phyloP scores from a whole-genome alignment of 2,329 filamentous ascomycete genomes.

The Colletotrichum salicis region DNA sequence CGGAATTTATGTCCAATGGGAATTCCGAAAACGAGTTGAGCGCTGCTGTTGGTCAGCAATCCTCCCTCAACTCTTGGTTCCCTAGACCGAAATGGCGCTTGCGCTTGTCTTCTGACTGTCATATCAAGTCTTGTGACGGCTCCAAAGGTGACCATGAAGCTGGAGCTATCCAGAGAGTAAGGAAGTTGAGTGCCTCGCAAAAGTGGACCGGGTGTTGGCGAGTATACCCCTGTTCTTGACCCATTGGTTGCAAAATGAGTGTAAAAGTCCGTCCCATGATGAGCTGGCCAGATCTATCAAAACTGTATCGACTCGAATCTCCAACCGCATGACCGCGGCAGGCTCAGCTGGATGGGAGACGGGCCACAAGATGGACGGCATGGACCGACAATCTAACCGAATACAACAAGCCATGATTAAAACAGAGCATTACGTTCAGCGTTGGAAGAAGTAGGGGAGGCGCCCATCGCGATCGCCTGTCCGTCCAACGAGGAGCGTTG shows the following conservation, averaged over 20 bases:
- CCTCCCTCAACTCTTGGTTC: background rate
- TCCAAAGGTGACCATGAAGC: background rate
- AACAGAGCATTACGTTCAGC: background rate
- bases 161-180: background rate
- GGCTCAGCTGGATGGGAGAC: constrained; percentile 10
- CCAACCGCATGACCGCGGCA: constrained; percentile 17
- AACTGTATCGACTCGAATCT: constrained; percentile 22
- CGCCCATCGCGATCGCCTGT: constrained; percentile 8
- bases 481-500: background rate
- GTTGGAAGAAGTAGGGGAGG: background rate
- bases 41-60: constrained; percentile 45
- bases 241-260: background rate
- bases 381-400: constrained; percentile 13
- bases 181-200: background rate
- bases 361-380: constrained; percentile 4
- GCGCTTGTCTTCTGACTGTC: constrained; percentile 9
- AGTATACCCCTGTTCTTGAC: constrained; percentile 14
- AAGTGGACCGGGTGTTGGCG: constrained; percentile 11
- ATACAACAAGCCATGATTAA: constrained; percentile 16
- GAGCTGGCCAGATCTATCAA: constrained; percentile 31
- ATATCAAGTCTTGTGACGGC: constrained; percentile 9
- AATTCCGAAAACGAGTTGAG: constrained; percentile 37
- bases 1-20: constrained; percentile 52
- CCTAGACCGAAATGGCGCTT: constrained; percentile 7
- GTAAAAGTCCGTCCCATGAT: constrained; percentile 21